Percentiles rank a stretch among this genome's conserved stretches.
These are phyloP conservation scores for Inosperma sp. DNA, from an alignment of 768 basidiomycete species.

Conservation along the genomic window DNA sequence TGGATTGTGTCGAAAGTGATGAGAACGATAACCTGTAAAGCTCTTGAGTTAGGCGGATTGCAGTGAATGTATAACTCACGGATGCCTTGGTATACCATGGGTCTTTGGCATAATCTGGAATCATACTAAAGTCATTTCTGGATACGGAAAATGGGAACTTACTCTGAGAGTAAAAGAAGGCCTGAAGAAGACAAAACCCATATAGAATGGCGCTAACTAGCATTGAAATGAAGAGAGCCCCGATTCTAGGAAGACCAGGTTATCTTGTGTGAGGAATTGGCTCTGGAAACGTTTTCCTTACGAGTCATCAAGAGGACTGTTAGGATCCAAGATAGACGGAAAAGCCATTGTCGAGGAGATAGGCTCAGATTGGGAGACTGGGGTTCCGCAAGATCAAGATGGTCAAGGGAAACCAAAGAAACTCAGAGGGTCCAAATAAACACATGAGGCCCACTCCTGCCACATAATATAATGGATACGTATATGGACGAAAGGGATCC, in stretches of 20 bases:
- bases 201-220: slow-evolving; percentile 2
- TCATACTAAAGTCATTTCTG: not conserved
- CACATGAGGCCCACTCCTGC: too few relatives aligned
- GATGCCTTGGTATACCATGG: slow-evolving; percentile 1
- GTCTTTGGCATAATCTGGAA: not conserved
- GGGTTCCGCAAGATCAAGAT: too few relatives aligned
- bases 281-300: not conserved
- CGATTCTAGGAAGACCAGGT: slow-evolving; percentile 1
- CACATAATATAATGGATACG: too few relatives aligned
- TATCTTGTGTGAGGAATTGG: not conserved
- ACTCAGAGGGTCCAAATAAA: too few relatives aligned
- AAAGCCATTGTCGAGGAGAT: not conserved
- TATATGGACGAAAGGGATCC: too few relatives aligned
- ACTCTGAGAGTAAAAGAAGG: slow-evolving; percentile 2
- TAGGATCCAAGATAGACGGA: slow-evolving; percentile 1
- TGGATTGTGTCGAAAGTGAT: slow-evolving; percentile 1
- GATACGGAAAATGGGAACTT: not conserved
- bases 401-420: too few relatives aligned
- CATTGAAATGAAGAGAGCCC: not conserved
- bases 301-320: slow-evolving; percentile 2
- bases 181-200: slow-evolving; percentile 1
- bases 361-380: too few relatives aligned
- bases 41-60: not conserved
- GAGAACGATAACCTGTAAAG: slow-evolving; percentile 1
- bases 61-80: not conserved